phyloP scores from a whole-genome alignment of 2,329 filamentous ascomycete genomes.

The Aspergillus hortae region DNA sequence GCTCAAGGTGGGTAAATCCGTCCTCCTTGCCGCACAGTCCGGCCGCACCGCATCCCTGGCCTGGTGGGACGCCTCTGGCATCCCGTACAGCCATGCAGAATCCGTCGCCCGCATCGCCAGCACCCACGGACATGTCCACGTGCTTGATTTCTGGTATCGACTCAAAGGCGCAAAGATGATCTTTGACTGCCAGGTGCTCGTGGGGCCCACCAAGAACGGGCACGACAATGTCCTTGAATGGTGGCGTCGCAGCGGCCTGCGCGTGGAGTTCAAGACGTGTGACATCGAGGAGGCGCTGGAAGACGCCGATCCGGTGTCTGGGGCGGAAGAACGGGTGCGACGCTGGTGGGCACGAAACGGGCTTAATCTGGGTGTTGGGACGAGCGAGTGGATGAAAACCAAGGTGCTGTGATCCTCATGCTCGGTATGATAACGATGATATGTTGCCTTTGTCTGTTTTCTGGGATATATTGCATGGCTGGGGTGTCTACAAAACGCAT shows the following conservation, averaged over 20 bases:
- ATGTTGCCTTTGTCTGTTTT: background rate
- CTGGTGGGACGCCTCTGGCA: slow-evolving; percentile 83
- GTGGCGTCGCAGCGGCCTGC: slow-evolving; percentile 73
- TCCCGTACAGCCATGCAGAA: slow-evolving; percentile 76
- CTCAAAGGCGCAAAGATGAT: slow-evolving; percentile 72
- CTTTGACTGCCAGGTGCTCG: slow-evolving; percentile 78
- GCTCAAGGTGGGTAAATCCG: slow-evolving; percentile 78
- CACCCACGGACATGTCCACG: slow-evolving; percentile 76
- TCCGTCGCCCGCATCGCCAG: slow-evolving; percentile 80
- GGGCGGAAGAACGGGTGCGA: slow-evolving; percentile 67
- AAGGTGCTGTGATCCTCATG: slow-evolving; percentile 57
- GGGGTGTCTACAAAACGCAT: background rate
- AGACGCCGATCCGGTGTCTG: slow-evolving; percentile 65
- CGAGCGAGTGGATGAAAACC: slow-evolving; percentile 85
- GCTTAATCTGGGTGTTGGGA: slow-evolving; percentile 74
- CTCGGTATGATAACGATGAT: background rate
- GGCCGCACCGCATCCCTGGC: slow-evolving; percentile 72
- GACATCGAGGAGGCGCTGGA: slow-evolving; percentile 94
- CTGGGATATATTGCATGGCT: background rate
- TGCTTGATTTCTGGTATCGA: slow-evolving; percentile 78
- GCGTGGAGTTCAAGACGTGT: slow-evolving; percentile 89
- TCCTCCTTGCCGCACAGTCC: slow-evolving; percentile 78
- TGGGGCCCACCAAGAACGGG: slow-evolving; percentile 82
- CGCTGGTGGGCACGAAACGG: slow-evolving; percentile 87
- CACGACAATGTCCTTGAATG: slow-evolving; percentile 83